A percentile compares a stretch with the other conserved stretches of the same genome.
phyloP scores from a whole-genome alignment of 768 basidiomycete species.

The Trametes punicea region DNA sequence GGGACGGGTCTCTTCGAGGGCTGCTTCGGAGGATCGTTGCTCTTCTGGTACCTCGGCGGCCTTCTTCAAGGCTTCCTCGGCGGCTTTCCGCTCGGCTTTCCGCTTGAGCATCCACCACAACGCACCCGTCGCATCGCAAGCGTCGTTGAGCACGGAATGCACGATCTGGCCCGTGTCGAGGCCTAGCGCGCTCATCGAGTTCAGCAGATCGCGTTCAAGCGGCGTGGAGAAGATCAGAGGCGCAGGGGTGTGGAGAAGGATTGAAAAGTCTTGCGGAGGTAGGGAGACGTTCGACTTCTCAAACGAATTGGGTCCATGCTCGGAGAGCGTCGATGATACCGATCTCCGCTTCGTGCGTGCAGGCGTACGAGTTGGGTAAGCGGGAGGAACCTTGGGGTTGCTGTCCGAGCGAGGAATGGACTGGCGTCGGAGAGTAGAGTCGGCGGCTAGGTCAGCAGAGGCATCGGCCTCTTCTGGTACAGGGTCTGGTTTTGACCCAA shows the following conservation, averaged over 20 bases:
- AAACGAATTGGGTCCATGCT: constrained; percentile 41
- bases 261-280: constrained; percentile 55
- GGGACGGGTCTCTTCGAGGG: neutral
- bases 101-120: constrained; percentile 96
- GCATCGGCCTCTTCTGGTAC: constrained; percentile 51
- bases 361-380: constrained; percentile 78
- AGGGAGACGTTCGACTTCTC: constrained; percentile 42
- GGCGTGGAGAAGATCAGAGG: constrained; percentile 87
- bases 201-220: constrained; percentile 76
- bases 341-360: constrained; percentile 94
- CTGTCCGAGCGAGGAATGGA: constrained; percentile 26
- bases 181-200: constrained; percentile 68
- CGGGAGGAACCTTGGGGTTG: constrained; percentile 43
- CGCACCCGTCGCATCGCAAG: constrained; percentile 88
- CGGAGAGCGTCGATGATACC: constrained; percentile 82
- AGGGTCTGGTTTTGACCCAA: constrained; percentile 41
- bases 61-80: constrained; percentile 33
- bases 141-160: constrained; percentile 89
- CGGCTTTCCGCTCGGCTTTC: constrained; percentile 64
- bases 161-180: constrained; percentile 93
- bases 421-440: constrained; percentile 28
- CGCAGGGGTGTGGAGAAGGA: constrained; percentile 58
- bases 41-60: constrained; percentile 7
- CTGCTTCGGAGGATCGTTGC: neutral
- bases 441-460: neutral